phyloP scores from a whole-genome alignment of 2,329 filamentous ascomycete genomes.

The Colletotrichum falcatum region DNA sequence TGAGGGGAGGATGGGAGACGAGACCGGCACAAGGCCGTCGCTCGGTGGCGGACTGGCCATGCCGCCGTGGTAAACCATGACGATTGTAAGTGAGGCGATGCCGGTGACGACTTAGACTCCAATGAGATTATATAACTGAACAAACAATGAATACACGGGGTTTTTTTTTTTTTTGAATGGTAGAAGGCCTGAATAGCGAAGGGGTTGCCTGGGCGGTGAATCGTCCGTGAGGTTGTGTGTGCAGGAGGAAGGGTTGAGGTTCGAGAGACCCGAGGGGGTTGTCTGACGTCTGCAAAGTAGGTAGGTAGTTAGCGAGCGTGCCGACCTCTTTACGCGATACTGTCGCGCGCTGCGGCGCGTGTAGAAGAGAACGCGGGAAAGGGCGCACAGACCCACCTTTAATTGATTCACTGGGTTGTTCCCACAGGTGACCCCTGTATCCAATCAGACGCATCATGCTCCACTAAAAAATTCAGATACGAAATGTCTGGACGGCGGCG shows the following conservation, averaged over 20 bases:
- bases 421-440: conserved; percentile 1
- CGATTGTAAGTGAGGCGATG: neutral
- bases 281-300: conserved; percentile 33
- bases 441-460: conserved; percentile 14
- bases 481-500: conserved; percentile 32
- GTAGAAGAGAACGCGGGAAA: conserved; percentile 5
- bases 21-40: conserved; percentile 41
- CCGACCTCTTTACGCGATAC: conserved; percentile 35
- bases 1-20: conserved; percentile 43
- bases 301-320: conserved; percentile 6
- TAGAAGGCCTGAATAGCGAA: neutral
- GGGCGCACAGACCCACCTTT: conserved; percentile 2
- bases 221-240: conserved; percentile 16
- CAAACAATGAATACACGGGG: conserved; percentile 7
- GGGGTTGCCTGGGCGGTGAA: neutral
- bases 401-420: conserved; percentile 8
- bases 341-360: conserved; percentile 28
- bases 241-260: conserved; percentile 9
- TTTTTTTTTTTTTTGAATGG: neutral
- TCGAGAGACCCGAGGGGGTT: conserved; percentile 5
- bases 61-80: conserved; percentile 38
- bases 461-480: conserved; percentile 36
- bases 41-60: conserved; percentile 43
- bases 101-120: neutral
- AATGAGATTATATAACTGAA: conserved; percentile 14